phyloP scores from a whole-genome alignment of 2,329 filamentous ascomycete genomes.

The Diaporthe sp. region DNA sequence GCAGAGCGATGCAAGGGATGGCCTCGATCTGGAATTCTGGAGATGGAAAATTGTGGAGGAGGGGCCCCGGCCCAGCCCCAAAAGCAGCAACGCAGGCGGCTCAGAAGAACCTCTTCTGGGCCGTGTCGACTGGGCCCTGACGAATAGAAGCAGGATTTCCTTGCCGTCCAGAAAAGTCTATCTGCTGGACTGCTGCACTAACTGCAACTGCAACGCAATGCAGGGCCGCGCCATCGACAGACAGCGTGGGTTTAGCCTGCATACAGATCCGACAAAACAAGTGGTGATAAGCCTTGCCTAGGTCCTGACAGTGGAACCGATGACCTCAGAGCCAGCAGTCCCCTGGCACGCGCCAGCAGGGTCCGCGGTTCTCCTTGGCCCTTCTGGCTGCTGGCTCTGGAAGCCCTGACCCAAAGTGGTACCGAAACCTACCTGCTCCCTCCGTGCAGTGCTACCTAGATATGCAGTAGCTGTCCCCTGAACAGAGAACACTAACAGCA shows the following conservation, averaged over 20 bases:
- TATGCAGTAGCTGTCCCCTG: neutral
- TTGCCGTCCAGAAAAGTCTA: constrained; percentile 16
- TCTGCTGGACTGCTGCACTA: neutral
- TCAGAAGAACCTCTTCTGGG: neutral
- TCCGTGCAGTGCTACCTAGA: neutral
- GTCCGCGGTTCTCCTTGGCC: neutral
- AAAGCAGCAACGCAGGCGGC: constrained; percentile 10
- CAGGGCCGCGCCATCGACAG: constrained; percentile 13
- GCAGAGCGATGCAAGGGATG: constrained; percentile 36
- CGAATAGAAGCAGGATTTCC: constrained; percentile 24
- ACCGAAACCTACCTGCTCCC: neutral
- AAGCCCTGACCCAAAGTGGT: constrained; percentile 1
- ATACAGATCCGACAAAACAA: constrained; percentile 4
- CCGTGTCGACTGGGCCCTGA: neutral
- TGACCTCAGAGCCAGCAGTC: constrained; percentile 33
- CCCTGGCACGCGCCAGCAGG: constrained; percentile 4
- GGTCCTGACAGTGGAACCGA: constrained; percentile 25
- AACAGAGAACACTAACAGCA: neutral
- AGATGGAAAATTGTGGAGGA: constrained; percentile 35
- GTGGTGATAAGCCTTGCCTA: constrained; percentile 25
- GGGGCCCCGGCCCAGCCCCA: constrained; percentile 21
- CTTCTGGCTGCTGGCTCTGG: neutral
- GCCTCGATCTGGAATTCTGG: constrained; percentile 33
- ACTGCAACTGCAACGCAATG: neutral
- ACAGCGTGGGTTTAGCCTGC: constrained; percentile 8